Base-by-base conservation (phyloP, 179 eudicot genomes). In the Heliamphora pulchella region DNA sequence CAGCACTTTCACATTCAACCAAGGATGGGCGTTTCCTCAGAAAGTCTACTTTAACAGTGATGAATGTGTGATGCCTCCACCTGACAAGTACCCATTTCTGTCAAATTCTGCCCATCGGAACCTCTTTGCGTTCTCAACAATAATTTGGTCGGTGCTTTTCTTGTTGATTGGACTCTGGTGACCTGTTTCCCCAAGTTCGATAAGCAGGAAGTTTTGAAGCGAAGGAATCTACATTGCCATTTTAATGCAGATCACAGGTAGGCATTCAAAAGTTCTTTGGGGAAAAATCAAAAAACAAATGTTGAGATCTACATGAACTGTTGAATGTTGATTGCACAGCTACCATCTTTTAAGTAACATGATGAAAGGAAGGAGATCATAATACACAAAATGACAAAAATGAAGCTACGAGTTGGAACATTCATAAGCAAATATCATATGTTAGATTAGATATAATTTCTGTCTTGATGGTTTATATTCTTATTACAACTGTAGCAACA, bases 161-260 rank as follows among this genome's bases (percentile, higher is more conserved):
- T 47, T 86, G 48, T 75, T 91, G 63, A 55, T 82, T 17, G 69
- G 70, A 51, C 14, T 80, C 44, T 83, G 82, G 79, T 80, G 84
- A 81, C 51, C 14, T 20, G 48, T 74, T 55, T 76, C 70, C 58
- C 44, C 20, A 67, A 62, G 74, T 47, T 69, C 47, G 54, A 77
- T 22, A 15, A 62, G 31, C 53, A 78, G 63, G 67, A 76, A 77
- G 46, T 77, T 81, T 74, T 71, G 79, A 62, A 77, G 83, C 43
- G 44, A 67, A 18, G 39, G 47, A 65, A 76, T 55, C 46, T 1
- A 62, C 14, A 18, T 51, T 1, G 3, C 63, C 43, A 55, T 39
- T 65, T 67, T 5, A 51, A 66, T 41, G 31, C 17, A 31, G 65
- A 69, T 2, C 18, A 55, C 31, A 58, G 78, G 67, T 76, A 58